Conservation (phyloP, 2,329 filamentous ascomycete species). For the Verticillium dahliae region DNA sequence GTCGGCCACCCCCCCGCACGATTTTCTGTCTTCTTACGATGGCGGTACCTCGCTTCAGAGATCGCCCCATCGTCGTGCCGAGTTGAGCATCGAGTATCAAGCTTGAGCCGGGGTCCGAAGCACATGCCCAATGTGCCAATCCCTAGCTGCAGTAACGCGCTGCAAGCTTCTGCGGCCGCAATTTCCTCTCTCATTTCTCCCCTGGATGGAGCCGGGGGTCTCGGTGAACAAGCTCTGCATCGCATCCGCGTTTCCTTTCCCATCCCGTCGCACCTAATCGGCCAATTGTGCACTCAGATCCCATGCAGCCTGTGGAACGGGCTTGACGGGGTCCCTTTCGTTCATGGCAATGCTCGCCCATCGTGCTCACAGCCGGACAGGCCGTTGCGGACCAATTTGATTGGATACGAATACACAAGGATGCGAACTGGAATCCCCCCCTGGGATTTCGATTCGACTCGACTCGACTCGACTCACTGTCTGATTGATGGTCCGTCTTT, state of each 20-base stretch:
- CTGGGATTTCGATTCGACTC: neutral
- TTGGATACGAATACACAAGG: neutral
- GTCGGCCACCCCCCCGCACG: neutral
- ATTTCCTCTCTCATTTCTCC: conserved; percentile 1
- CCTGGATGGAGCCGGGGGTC: neutral
- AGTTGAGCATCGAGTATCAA: neutral
- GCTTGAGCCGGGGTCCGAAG: neutral
- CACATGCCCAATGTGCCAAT: neutral
- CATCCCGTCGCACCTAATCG: neutral
- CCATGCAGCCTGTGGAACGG: neutral
- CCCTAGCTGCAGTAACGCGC: neutral
- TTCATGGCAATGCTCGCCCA: neutral
- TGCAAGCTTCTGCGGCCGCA: conserved; percentile 1
- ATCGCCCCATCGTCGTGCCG: neutral
- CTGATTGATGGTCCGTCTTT: neutral
- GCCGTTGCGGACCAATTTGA: neutral
- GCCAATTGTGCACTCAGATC: neutral
- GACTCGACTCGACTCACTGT: neutral
- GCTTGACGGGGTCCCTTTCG: neutral
- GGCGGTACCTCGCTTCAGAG: neutral
- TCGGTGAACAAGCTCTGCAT: neutral
- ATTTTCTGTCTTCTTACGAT: neutral
- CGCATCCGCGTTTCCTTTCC: neutral
- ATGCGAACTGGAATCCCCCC: neutral
- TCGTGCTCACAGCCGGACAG: neutral